Evolutionary conservation across 2,329 filamentous ascomycete genomes (phyloP).

Genomic region (Didymella segeticola): DNA sequence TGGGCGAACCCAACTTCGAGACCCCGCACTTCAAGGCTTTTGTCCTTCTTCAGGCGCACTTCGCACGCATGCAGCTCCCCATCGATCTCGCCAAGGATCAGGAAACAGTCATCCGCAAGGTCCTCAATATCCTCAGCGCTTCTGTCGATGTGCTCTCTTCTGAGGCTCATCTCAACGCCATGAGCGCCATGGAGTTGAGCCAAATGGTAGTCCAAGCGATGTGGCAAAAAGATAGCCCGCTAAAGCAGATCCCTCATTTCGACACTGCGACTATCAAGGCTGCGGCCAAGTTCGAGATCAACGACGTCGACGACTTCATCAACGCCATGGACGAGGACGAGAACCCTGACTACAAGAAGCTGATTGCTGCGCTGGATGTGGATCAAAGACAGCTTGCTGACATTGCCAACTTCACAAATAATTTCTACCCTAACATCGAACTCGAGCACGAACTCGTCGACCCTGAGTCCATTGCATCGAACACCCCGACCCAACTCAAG

Average conservation of each 20-base stretch:
- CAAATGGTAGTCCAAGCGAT: constrained; percentile 99
- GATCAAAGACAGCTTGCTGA: constrained; percentile 82
- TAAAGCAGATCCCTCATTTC: constrained; percentile 98
- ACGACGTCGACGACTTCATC: constrained; percentile 97
- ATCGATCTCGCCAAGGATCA: constrained; percentile 97
- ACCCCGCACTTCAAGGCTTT: constrained; percentile 99
- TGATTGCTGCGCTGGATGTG: constrained; percentile 80
- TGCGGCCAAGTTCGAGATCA: constrained; percentile 81
- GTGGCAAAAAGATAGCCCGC: constrained; percentile 96
- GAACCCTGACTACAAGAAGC: constrained; percentile 78
- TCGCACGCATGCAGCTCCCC: constrained; percentile 94
- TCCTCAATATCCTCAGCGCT: constrained; percentile 86
- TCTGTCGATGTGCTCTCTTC: constrained; percentile 95
- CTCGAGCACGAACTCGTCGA: constrained; percentile 88
- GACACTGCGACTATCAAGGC: constrained; percentile 81
- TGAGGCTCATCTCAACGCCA: constrained; percentile 94
- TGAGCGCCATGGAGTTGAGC: constrained; percentile 98
- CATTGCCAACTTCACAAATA: constrained; percentile 94
- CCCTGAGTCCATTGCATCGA: constrained; percentile 77
- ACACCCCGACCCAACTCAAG: constrained; percentile 80
- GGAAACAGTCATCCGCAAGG: constrained; percentile 82
- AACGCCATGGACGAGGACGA: constrained; percentile 97
- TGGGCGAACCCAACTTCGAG: constrained; percentile 83
- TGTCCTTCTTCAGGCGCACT: constrained; percentile 95
- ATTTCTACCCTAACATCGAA: constrained; percentile 94